These are phyloP conservation scores for Trichophyton equinum DNA, from an alignment of 2,329 filamentous ascomycete species.

Conservation along the genomic window DNA sequence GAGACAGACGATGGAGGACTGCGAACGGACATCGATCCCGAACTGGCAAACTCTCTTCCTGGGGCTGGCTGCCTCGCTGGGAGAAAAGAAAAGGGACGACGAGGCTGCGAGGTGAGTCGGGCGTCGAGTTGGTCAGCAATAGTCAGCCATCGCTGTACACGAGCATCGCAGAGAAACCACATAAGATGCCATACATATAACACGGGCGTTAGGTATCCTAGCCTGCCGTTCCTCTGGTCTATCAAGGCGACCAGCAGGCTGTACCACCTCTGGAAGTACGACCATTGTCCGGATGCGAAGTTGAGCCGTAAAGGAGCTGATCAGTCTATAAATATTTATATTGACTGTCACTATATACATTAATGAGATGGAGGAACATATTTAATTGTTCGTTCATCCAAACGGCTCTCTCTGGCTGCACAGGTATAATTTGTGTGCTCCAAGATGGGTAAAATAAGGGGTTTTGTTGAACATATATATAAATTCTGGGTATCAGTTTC, in stretches of 20 bases:
- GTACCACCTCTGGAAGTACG: neutral
- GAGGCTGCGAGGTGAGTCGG: neutral
- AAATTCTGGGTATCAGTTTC: constrained; percentile 1
- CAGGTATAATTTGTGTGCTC: neutral
- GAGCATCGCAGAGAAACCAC: neutral
- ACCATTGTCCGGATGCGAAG: neutral
- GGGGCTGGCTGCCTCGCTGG: neutral
- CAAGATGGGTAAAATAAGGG: neutral
- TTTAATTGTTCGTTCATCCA: neutral
- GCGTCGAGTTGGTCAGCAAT: neutral
- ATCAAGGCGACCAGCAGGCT: neutral
- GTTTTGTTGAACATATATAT: neutral
- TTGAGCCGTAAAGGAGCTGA: neutral
- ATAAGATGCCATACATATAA: neutral
- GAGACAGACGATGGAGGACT: neutral
- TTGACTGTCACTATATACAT: constrained; percentile 1
- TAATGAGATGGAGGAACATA: neutral
- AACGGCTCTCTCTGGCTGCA: neutral
- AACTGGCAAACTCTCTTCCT: neutral
- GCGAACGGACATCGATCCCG: neutral
- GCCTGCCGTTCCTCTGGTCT: neutral
- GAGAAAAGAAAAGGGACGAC: neutral
- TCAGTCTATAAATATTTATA: neutral
- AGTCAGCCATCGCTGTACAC: neutral
- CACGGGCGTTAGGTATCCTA: neutral